phyloP scores from a whole-genome alignment of 164 flowering plant genomes.

The Kingdonia uniflora region DNA sequence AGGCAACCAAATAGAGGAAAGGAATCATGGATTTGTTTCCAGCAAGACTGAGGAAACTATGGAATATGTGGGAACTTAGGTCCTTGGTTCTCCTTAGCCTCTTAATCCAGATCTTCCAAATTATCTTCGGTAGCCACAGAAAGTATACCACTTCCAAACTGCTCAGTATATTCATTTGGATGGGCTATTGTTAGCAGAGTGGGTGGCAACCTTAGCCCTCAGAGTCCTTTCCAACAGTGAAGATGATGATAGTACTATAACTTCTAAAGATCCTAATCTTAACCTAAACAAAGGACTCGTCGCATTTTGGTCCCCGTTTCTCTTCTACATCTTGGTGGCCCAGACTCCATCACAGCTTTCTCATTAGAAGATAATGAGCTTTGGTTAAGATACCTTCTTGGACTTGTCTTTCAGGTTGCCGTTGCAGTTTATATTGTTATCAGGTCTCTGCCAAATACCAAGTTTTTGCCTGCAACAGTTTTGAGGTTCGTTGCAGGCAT shows the following conservation, averaged over 20 bases:
- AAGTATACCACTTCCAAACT: constrained; percentile 3
- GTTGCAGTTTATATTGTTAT: background rate
- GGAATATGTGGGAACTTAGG: constrained; percentile 22
- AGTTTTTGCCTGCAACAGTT: background rate
- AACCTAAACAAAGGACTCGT: background rate
- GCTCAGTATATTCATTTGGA: constrained; percentile 20
- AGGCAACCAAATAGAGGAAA: no score
- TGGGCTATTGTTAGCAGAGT: constrained; percentile 25
- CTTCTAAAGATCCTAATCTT: background rate
- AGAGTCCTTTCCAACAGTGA: constrained; percentile 13
- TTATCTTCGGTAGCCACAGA: constrained; percentile 16
- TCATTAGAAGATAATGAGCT: background rate
- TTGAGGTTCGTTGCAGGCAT: background rate
- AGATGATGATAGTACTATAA: background rate
- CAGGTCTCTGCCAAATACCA: background rate
- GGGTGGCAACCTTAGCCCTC: constrained; percentile 22
- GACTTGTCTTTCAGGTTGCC: background rate
- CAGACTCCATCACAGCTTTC: background rate
- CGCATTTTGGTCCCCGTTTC: background rate
- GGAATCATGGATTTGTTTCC: no score
- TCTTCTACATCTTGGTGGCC: background rate
- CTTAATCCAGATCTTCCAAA: constrained; percentile 16
- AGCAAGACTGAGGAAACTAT: constrained; percentile 2
- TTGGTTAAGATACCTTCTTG: background rate
- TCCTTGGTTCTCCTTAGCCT: constrained; percentile 20